Conservation (phyloP, 2,329 filamentous ascomycete species). For the Fusarium lyarnte region DNA sequence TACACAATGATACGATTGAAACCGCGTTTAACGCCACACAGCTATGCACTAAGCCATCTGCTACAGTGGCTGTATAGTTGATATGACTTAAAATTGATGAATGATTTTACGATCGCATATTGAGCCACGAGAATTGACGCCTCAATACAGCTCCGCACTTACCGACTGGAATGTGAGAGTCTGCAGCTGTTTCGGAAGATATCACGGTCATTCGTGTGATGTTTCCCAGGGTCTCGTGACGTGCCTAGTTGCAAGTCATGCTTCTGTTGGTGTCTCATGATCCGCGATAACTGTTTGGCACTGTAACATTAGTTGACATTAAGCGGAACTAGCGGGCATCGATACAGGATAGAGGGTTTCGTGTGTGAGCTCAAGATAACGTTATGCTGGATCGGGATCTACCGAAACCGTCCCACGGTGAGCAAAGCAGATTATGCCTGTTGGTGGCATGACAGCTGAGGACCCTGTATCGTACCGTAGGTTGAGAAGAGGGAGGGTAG, state of each 20-base stretch:
- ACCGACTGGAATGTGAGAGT: constrained; percentile 10
- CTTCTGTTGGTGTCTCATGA: constrained; percentile 20
- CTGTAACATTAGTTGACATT: background rate
- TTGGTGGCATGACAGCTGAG: constrained; percentile 38
- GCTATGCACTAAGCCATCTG: background rate
- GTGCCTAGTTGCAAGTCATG: constrained; percentile 17
- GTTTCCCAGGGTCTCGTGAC: constrained; percentile 21
- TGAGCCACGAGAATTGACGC: constrained; percentile 4
- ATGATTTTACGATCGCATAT: background rate
- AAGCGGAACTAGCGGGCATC: constrained; percentile 9
- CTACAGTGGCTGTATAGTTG: constrained; percentile 14
- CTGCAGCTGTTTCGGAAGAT: constrained; percentile 17
- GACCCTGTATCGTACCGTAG: background rate
- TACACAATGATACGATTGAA: background rate
- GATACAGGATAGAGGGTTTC: background rate
- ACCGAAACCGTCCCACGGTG: constrained; percentile 19
- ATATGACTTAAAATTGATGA: background rate
- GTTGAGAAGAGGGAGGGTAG: constrained; percentile 29
- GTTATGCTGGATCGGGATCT: constrained; percentile 29
- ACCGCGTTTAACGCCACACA: constrained; percentile 9
- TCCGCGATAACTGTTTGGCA: background rate
- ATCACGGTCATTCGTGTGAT: constrained; percentile 18
- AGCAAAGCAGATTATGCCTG: constrained; percentile 34
- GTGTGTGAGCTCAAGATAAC: constrained; percentile 1
- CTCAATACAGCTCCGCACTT: background rate